These are phyloP conservation scores for Colletotrichum viniferum DNA, from an alignment of 2,329 filamentous ascomycete genomes.

Conservation along the genomic window DNA sequence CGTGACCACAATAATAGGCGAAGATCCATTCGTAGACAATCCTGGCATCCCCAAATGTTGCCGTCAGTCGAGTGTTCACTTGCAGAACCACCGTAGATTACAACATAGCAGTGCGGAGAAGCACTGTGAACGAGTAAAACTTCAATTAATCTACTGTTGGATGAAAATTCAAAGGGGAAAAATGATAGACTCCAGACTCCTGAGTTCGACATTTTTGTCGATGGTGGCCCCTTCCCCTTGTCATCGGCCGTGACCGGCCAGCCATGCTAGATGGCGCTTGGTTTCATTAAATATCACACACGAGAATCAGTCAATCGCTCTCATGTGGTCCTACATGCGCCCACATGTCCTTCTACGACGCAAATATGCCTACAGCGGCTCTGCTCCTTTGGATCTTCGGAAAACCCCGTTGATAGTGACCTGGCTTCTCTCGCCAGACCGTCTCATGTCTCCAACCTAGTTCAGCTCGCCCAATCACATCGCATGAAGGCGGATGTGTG, in stretches of 20 bases:
- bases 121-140: background rate
- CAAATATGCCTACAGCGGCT: background rate
- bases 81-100: background rate
- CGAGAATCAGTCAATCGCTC: background rate
- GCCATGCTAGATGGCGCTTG: background rate
- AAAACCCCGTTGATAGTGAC: background rate
- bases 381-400: background rate
- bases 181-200: constrained; percentile 9
- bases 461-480: background rate
- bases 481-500: background rate
- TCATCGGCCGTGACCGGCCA: background rate
- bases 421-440: background rate
- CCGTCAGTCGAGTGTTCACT: background rate
- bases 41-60: background rate
- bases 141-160: constrained; percentile 10
- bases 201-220: background rate
- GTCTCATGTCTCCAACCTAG: background rate
- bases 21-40: background rate
- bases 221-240: background rate
- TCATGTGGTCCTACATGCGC: background rate
- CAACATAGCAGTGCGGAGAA: background rate
- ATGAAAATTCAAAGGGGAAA: background rate
- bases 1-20: background rate
- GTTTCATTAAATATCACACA: background rate
- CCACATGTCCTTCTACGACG: background rate